Conservation (phyloP, 805 yeast genomes). For the Candida golubevii region DNA sequence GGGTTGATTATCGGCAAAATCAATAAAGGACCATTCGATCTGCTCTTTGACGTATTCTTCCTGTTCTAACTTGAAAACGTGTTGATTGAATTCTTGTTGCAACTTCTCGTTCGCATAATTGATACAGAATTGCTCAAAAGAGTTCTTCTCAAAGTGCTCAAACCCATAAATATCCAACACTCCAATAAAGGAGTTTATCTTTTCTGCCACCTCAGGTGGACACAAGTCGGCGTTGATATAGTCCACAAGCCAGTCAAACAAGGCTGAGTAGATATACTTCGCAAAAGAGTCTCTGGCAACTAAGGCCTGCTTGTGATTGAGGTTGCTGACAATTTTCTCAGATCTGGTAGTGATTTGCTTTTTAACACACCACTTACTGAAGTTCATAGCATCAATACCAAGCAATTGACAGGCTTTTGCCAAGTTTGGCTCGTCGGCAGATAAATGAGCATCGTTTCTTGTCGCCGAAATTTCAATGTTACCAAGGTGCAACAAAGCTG, state of each 20-base stretch:
- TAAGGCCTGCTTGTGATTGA: conserved; percentile 75
- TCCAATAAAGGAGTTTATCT: conserved; percentile 78
- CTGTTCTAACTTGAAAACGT: conserved; percentile 94
- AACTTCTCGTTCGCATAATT: conserved; percentile 95
- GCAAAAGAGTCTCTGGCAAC: conserved; percentile 98
- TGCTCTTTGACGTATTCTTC: conserved; percentile 90
- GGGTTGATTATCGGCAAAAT: conserved; percentile 94
- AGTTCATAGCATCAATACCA: conserved; percentile 67
- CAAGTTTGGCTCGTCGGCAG: conserved; percentile 83
- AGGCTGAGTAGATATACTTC: conserved; percentile 84
- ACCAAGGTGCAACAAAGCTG: conserved; percentile 90
- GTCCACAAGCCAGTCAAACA: conserved; percentile 93
- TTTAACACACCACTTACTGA: conserved; percentile 89
- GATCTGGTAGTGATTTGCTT: conserved; percentile 90
- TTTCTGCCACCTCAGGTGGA: conserved; percentile 58
- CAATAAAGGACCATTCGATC: conserved; percentile 95
- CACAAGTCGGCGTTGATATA: conserved; percentile 80
- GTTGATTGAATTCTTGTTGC: conserved; percentile 96
- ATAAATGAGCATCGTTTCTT: conserved; percentile 73
- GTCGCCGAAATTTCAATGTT: conserved; percentile 84
- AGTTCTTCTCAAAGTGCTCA: conserved; percentile 90
- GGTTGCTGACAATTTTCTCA: conserved; percentile 82
- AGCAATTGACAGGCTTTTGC: conserved; percentile 78
- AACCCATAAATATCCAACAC: conserved; percentile 97
- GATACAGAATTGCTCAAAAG: conserved; percentile 96